A percentile compares a stretch with the other conserved stretches of the same genome.
Evolutionary conservation across 768 basidiomycete genomes (phyloP).

Genomic region (Auriscalpium microsporum): DNA sequence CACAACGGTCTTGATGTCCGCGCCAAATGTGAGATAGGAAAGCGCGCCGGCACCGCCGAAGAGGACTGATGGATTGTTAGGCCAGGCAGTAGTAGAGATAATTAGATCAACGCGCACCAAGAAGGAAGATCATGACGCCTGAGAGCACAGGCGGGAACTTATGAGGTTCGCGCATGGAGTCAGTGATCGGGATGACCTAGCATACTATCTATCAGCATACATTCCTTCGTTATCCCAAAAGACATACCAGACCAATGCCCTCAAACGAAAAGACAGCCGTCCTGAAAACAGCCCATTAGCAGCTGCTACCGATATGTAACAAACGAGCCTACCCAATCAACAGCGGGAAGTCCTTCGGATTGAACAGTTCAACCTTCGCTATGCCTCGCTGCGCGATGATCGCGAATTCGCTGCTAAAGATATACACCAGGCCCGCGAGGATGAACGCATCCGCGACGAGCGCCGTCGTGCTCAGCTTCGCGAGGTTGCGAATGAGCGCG

Average conservation of each 20-base stretch:
- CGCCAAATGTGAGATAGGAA: constrained; percentile 83
- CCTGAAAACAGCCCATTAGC: constrained; percentile 29
- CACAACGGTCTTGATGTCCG: constrained; percentile 84
- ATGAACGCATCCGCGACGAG: constrained; percentile 95
- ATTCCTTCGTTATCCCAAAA: not conserved
- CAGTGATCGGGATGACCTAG: constrained; percentile 89
- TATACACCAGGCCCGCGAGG: constrained; percentile 77
- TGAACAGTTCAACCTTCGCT: constrained; percentile 80
- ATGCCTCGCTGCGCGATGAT: constrained; percentile 62
- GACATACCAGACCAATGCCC: constrained; percentile 77
- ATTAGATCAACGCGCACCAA: constrained; percentile 37
- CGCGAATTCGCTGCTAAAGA: constrained; percentile 76
- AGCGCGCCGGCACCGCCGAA: constrained; percentile 86
- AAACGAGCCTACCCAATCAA: constrained; percentile 63
- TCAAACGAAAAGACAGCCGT: constrained; percentile 99
- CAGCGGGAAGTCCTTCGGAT: constrained; percentile 80
- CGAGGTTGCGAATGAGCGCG: constrained; percentile 85
- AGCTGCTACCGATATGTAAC: too few relatives aligned
- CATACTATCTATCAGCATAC: not conserved
- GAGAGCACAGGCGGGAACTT: constrained; percentile 87
- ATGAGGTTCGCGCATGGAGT: constrained; percentile 91
- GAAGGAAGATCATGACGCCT: constrained; percentile 84
- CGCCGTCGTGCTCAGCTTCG: constrained; percentile 87
- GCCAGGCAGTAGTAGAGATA: not conserved
- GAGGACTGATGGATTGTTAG: constrained; percentile 38